A percentile compares a stretch with the other conserved stretches of the same genome.
Conservation (phyloP, 495 filamentous ascomycete species). For the Neurospora africana region DNA sequence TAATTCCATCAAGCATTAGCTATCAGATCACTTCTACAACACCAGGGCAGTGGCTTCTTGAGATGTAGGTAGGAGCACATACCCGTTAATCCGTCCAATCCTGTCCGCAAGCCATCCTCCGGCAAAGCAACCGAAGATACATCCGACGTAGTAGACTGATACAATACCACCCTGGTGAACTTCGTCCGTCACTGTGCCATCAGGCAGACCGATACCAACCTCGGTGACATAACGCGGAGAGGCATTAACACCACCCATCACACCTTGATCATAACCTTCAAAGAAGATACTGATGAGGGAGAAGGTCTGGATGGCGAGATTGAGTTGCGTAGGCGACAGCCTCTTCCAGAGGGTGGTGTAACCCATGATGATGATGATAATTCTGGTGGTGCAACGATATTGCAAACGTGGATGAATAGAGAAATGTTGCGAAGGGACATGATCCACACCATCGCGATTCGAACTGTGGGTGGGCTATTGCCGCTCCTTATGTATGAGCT, state of each 20-base stretch:
- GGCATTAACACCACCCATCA: conserved; percentile 65
- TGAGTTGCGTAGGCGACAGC: conserved; percentile 32
- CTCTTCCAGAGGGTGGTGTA: conserved; percentile 35
- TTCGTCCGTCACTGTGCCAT: conserved; percentile 14
- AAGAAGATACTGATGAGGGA: conserved; percentile 44
- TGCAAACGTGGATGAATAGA: conserved; percentile 5
- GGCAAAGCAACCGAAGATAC: conserved; percentile 40
- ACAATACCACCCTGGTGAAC: conserved; percentile 37
- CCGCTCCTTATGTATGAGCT: neutral
- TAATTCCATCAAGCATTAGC: conserved; percentile 35
- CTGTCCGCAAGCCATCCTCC: conserved; percentile 10
- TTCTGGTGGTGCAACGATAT: neutral
- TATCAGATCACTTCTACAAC: conserved; percentile 4
- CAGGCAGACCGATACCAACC: conserved; percentile 15
- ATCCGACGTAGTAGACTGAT: conserved; percentile 45
- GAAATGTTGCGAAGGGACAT: neutral
- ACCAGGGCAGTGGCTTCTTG: neutral
- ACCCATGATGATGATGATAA: conserved; percentile 18
- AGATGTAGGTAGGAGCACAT: conserved; percentile 9
- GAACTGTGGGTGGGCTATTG: neutral
- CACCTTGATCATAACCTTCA: conserved; percentile 58
- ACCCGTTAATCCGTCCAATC: neutral
- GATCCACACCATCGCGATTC: neutral
- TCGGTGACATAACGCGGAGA: conserved; percentile 34
- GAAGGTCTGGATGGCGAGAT: conserved; percentile 34